Evolutionary conservation across 371 early-diverging fungal species (phyloP), one percentile per base, ranked within the genome.

Genomic region (Aphelidium insulamus): DNA sequence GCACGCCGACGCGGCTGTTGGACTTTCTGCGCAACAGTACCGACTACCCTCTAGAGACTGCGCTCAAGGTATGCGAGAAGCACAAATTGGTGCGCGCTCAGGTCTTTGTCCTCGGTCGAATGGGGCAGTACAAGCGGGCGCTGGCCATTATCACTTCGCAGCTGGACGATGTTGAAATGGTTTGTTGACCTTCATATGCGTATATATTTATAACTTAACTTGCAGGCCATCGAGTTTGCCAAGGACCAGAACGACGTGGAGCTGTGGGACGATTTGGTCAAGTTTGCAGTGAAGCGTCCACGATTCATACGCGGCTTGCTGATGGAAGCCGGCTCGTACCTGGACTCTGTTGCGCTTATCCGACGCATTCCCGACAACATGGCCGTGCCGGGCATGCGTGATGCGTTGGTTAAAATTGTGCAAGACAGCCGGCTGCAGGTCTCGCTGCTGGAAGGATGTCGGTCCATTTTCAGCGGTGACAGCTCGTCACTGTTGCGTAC

Each of bases 191-290:
- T 9, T 26, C 2, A n/a, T 32, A 6, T 18, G 11, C 16, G 8
- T 26, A n/a, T n/a, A n/a, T n/a, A n/a, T n/a, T n/a, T n/a, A n/a
- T n/a, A n/a, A n/a, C n/a, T n/a, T n/a, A n/a, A n/a, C n/a, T n/a
- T 5, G n/a, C 48, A 82, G 66, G 95, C 95, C 0, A 91, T 95
- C 39, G 85, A 86, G 32, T 95, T 90, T 62, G 86, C 87, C 0
- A 81, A 83, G 56, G 87, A 90, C 32, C 90, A 92, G 55, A 78
- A 82, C 37, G 92, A 95, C 50, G 71, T 74, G 18, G 81, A 76
- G 12, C 55, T 95, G 30, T 95, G 95, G 95, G 77, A 83, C 43
- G 92, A 91, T 48, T 46, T 94, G 25, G 52, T 92, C 15, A 69
- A 54, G 16, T 82, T 79, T 45, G 72, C 82, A 0, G 68, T 73